Evolutionary conservation across 1,139 yeast genomes (phyloP).

Genomic region (Protomyces gravidus): DNA sequence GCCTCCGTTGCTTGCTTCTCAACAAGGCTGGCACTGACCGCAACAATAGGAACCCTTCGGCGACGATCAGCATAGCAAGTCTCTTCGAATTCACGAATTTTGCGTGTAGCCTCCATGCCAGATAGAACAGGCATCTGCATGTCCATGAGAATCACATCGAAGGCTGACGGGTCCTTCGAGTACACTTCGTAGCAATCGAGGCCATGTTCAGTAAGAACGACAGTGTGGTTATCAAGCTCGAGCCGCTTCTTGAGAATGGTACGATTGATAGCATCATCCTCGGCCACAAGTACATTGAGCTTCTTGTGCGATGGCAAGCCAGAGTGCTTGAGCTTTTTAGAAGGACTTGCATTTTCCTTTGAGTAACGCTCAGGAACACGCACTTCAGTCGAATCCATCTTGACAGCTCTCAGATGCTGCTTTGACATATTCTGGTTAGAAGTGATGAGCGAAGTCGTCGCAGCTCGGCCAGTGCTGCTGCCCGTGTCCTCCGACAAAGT

Average conservation of each 20-base stretch:
- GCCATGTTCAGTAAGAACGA: conserved; percentile 15
- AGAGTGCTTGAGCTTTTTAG: not conserved
- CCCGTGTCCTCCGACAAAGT: not conserved
- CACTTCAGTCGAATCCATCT: conserved; percentile 11
- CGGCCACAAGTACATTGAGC: conserved; percentile 20
- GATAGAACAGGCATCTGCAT: conserved; percentile 95
- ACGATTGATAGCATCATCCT: conserved; percentile 26
- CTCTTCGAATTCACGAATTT: conserved; percentile 20
- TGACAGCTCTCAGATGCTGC: conserved; percentile 15
- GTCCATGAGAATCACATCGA: conserved; percentile 83
- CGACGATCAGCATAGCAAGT: conserved; percentile 8
- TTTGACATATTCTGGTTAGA: not conserved
- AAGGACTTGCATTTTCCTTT: not conserved
- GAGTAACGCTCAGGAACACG: conserved; percentile 7
- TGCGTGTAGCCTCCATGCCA: conserved; percentile 45
- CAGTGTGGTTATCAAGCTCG: conserved; percentile 14
- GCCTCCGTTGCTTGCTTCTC: conserved; percentile 20
- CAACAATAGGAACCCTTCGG: conserved; percentile 20
- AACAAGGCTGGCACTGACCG: conserved; percentile 24
- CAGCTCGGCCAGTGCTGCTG: not conserved
- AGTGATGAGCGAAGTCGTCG: not conserved
- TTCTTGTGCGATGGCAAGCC: not conserved
- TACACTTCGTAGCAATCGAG: conserved; percentile 18
- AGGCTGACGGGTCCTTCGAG: conserved; percentile 2
- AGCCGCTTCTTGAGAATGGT: conserved; percentile 25